Evolutionary conservation across 768 basidiomycete genomes (phyloP).

Genomic region (Amanita phalloides): DNA sequence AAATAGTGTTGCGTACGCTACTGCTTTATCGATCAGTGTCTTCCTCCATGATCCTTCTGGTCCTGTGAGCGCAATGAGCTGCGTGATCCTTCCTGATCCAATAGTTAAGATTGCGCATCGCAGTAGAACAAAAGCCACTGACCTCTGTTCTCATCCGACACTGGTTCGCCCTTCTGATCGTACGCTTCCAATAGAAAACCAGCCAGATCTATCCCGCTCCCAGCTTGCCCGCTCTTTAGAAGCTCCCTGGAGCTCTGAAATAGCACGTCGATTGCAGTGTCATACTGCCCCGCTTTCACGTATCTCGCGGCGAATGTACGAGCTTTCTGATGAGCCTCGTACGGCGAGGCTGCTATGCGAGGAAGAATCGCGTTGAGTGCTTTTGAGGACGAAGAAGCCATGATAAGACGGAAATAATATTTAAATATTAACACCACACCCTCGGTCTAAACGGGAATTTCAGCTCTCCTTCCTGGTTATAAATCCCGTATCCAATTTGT

Average conservation of each 20-base stretch:
- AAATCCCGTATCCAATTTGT: constrained; percentile 65
- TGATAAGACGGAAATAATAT: not conserved
- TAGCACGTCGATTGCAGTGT: constrained; percentile 85
- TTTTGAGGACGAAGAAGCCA: constrained; percentile 35
- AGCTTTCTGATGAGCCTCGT: constrained; percentile 95
- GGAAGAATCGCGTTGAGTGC: constrained; percentile 72
- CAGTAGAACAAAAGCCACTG: constrained; percentile 14
- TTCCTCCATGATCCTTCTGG: constrained; percentile 80
- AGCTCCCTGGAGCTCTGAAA: constrained; percentile 86
- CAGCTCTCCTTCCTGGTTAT: constrained; percentile 29
- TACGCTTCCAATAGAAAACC: constrained; percentile 78
- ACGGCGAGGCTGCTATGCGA: constrained; percentile 63
- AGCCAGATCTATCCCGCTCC: constrained; percentile 83
- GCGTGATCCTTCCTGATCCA: constrained; percentile 69
- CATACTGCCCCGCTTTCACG: constrained; percentile 68
- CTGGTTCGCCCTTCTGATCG: constrained; percentile 56
- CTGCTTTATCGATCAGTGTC: constrained; percentile 73
- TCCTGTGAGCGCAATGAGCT: constrained; percentile 83
- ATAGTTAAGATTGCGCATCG: constrained; percentile 3
- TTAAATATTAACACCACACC: constrained; percentile 37
- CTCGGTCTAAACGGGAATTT: constrained; percentile 62
- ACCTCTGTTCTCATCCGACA: constrained; percentile 80
- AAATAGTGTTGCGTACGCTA: constrained; percentile 48
- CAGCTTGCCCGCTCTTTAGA: constrained; percentile 78
- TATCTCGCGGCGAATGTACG: constrained; percentile 90